Evolutionary conservation across 176 grass and related monocot species (phyloP).

Genomic region (Areca catechu): DNA sequence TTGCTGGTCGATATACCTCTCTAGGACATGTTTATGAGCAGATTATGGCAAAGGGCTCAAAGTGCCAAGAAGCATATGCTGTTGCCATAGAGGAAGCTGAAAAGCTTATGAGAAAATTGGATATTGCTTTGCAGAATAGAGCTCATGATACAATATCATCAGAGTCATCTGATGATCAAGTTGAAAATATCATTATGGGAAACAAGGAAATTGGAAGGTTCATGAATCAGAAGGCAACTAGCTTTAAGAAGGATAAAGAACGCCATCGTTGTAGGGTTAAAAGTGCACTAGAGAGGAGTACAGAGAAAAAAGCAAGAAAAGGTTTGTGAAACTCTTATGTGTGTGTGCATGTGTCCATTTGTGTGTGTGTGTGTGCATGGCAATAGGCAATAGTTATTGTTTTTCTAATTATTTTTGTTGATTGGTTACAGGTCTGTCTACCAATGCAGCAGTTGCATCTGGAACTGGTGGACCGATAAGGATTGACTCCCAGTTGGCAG

Average conservation of each 20-base stretch:
- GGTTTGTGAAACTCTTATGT: background rate
- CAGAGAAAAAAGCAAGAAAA: conserved; percentile 9
- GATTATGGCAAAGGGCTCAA: conserved; percentile 25
- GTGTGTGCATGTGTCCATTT: background rate
- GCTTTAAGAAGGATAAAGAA: conserved; percentile 1
- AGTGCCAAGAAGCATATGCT: conserved; percentile 28
- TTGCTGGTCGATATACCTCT: conserved; percentile 24
- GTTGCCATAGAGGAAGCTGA: conserved; percentile 25
- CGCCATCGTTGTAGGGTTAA: background rate
- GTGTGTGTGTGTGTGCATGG: background rate
- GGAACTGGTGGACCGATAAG: background rate
- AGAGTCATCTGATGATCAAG: conserved; percentile 15
- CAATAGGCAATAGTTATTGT: no score
- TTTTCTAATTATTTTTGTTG: background rate
- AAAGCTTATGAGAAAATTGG: conserved; percentile 22
- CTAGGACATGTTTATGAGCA: conserved; percentile 23
- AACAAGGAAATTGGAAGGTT: conserved; percentile 18
- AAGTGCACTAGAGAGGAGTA: conserved; percentile 3
- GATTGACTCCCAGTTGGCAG: conserved; percentile 14
- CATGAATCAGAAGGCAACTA: conserved; percentile 3
- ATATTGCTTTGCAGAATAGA: conserved; percentile 25
- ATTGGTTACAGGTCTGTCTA: conserved; percentile 8
- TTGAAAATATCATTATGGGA: conserved; percentile 1
- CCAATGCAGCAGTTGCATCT: conserved; percentile 7
- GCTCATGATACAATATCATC: background rate